Base-by-base conservation (phyloP, 2,329 filamentous ascomycete species). In the Venturia carpophila region DNA sequence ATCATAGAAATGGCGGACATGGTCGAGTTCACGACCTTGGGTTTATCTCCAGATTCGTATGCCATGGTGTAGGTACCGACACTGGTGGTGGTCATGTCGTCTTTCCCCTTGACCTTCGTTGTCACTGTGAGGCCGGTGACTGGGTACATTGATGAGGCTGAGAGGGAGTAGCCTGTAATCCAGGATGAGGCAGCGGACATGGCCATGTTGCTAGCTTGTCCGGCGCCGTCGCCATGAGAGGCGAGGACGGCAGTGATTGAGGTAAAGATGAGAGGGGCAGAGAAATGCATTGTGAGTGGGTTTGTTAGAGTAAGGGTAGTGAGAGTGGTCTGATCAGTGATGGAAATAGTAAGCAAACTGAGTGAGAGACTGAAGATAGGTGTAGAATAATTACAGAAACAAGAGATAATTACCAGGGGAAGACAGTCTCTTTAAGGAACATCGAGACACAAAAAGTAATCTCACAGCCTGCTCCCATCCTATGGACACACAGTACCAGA, bases 211-310 rank as follows among this genome's bases (percentile, higher is more conserved):
- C 45, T 47, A 47, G n/a, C 45, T 47, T 47, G 45, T 47, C 45
- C 45, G 45, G 4, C n/a, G 49, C 49, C 49, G 24, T 55, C 49
- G 49, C 27, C 49, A 55, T 34, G 24, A 5, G 10, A 17, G 58
- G 58, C 37, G 11, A 45, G 37, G 30, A 30, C 58, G 34, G 42
- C 10, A 13, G 58, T 45, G 58, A 61, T 27, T 27, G 58, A 42
- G 58, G 34, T 24, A 30, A 61, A 37, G 58, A 61, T 21, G 34
- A 61, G 58, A 13, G 42, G 3, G 58, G 34, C 30, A 30, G 58
- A 37, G 58, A 42, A 42, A 37, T 45, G 58, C 58, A 61, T 61
- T 61, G 42, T 45, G 34, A 61, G 34, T 61, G 58, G 24, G 17
- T 24, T 30, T 60, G 55, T 17, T 37, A 10, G 19, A 34, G 24